Percentiles rank a stretch among this genome's conserved stretches.
These are phyloP conservation scores for Aspergillus taichungensis DNA, from an alignment of 495 filamentous ascomycete genomes.

Conservation along the genomic window DNA sequence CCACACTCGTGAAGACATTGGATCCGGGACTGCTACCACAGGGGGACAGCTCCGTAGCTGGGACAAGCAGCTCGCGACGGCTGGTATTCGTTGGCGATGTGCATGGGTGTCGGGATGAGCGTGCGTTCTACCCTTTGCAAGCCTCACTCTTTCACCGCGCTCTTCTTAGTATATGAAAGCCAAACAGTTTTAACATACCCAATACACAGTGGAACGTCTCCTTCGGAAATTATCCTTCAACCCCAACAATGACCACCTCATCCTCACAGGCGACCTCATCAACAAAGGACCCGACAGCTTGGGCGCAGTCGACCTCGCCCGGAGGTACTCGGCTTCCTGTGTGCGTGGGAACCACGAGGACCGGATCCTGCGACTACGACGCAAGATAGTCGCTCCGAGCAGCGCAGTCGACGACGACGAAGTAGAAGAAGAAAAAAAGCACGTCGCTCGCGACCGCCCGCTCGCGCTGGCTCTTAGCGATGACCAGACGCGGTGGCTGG, in stretches of 20 bases:
- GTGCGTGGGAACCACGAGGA: slow-evolving; percentile 96
- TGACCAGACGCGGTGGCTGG: slow-evolving; percentile 64
- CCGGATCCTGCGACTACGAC: slow-evolving; percentile 51
- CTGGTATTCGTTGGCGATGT: slow-evolving; percentile 83
- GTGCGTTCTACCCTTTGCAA: slow-evolving; percentile 37
- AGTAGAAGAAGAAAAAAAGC: slow-evolving; percentile 9
- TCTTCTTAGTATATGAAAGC: too few relatives aligned
- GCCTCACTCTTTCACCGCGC: too few relatives aligned
- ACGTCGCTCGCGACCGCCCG: slow-evolving; percentile 29
- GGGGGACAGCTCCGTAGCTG: slow-evolving; percentile 2
- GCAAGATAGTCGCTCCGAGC: slow-evolving; percentile 25
- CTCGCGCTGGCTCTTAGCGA: slow-evolving; percentile 44
- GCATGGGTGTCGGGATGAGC: slow-evolving; percentile 67
- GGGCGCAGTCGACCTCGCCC: slow-evolving; percentile 69
- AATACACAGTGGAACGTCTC: slow-evolving; percentile 48
- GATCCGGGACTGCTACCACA: slow-evolving; percentile 29
- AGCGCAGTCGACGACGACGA: slow-evolving; percentile 11
- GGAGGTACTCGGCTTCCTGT: slow-evolving; percentile 58
- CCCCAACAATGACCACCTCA: slow-evolving; percentile 57
- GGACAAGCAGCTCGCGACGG: slow-evolving; percentile 23
- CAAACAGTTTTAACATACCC: too few relatives aligned
- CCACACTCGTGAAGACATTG: slow-evolving; percentile 17
- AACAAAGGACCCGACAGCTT: slow-evolving; percentile 79
- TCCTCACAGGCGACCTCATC: slow-evolving; percentile 78
- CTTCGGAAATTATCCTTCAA: slow-evolving; percentile 61